Percentiles rank a stretch among this genome's conserved stretches.
Conservation (phyloP, 345 rosid genomes). For the Lenwebbia sp. region DNA sequence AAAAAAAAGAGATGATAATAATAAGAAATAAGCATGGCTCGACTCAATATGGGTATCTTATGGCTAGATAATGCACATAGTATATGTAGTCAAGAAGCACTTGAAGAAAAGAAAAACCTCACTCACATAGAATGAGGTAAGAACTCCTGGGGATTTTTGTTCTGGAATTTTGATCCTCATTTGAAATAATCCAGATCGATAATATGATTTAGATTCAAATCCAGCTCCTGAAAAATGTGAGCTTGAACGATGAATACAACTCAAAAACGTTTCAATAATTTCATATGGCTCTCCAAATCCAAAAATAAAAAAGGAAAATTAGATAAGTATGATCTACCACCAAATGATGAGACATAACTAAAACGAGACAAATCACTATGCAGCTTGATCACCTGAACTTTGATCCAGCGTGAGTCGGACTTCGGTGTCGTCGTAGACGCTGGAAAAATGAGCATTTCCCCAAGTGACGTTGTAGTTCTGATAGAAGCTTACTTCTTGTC, state of each 20-base stretch:
- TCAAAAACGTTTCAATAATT: background rate
- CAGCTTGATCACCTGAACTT: background rate
- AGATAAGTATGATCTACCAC: background rate
- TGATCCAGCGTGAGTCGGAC: background rate
- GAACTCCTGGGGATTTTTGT: background rate
- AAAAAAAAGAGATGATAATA: background rate
- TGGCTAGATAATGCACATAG: background rate
- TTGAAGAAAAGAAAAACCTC: background rate
- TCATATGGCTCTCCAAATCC: background rate
- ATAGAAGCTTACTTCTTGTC: background rate
- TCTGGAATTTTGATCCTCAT: conserved; percentile 2
- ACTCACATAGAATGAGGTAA: conserved; percentile 8
- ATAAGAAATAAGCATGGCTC: background rate
- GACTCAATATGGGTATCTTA: background rate
- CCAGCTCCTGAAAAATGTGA: conserved; percentile 1
- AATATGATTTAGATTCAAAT: background rate
- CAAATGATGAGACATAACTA: background rate
- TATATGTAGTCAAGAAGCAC: background rate
- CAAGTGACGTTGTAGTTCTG: background rate
- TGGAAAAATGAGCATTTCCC: background rate
- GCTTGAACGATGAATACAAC: background rate
- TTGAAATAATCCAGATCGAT: background rate
- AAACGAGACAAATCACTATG: background rate
- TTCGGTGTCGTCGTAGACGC: background rate
- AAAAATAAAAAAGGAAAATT: background rate